Conservation (phyloP, 306 rosid species). For the Malus sieversii region DNA sequence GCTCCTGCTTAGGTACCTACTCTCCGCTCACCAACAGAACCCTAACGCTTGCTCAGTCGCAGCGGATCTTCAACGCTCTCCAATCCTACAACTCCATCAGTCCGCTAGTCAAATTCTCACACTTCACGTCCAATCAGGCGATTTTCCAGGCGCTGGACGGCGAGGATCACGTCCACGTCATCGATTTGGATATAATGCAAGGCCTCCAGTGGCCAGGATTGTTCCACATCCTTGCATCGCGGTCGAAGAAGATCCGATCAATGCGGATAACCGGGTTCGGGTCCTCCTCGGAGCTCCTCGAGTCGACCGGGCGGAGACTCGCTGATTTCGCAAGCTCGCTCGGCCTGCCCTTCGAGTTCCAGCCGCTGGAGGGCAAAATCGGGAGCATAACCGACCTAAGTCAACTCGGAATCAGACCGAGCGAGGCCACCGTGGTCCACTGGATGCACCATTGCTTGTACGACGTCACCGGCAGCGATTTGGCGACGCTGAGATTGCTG, state of each 20-base stretch:
- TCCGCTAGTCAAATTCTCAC: conserved; percentile 84
- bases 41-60: conserved; percentile 52
- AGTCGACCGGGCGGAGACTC: conserved; percentile 81
- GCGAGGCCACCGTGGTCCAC: conserved; percentile 78
- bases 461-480: conserved; percentile 85
- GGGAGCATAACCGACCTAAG: conserved; percentile 59
- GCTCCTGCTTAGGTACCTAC: conserved; percentile 65
- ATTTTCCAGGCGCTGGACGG: conserved; percentile 90
- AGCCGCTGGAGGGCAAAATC: conserved; percentile 80
- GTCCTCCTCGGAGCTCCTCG: conserved; percentile 66
- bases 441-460: conserved; percentile 99
- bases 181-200: conserved; percentile 94
- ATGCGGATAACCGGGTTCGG: conserved; percentile 91
- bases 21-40: conserved; percentile 49
- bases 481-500: conserved; percentile 61
- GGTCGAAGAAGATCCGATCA: conserved; percentile 72
- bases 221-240: conserved; percentile 91
- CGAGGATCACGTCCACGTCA: conserved; percentile 86
- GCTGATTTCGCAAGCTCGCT: conserved; percentile 86
- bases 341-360: conserved; percentile 77
- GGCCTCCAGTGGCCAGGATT: conserved; percentile 99
- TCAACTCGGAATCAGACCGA: conserved; percentile 56
- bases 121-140: conserved; percentile 97
- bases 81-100: conserved; percentile 88
- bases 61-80: conserved; percentile 66